Percentiles rank a stretch among this genome's conserved stretches.
Evolutionary conservation across 768 basidiomycete species (phyloP).

Genomic region (Symmetrospora coprosmae): DNA sequence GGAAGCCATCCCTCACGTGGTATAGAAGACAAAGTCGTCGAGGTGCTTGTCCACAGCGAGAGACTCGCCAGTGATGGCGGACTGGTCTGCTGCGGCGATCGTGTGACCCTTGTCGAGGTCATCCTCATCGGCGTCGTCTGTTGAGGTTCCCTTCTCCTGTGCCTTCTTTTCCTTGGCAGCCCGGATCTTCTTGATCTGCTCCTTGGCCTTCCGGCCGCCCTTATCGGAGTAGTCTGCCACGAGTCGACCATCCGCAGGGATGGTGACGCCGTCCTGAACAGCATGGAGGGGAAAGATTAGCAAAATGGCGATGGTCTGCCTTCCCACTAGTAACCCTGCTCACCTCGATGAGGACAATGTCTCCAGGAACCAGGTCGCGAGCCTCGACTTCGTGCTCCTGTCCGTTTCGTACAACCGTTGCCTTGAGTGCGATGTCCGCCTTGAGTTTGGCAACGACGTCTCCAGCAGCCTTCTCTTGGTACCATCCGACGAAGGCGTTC

Average conservation of each 20-base stretch:
- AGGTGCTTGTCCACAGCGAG: conserved; percentile 44
- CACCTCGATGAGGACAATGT: conserved; percentile 35
- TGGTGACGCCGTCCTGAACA: conserved; percentile 42
- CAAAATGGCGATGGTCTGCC: background rate
- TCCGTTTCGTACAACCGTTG: conserved; percentile 40
- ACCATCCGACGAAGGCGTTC: conserved; percentile 44
- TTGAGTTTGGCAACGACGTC: conserved; percentile 45
- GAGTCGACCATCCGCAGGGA: conserved; percentile 43
- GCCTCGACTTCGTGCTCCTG: conserved; percentile 42
- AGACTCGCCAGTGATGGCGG: conserved; percentile 36
- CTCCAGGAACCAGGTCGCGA: conserved; percentile 42
- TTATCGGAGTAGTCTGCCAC: conserved; percentile 41
- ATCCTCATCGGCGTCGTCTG: conserved; percentile 32
- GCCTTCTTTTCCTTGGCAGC: conserved; percentile 16
- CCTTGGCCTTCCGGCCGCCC: conserved; percentile 33
- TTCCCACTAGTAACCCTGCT: too few species aligned
- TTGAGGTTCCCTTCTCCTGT: background rate
- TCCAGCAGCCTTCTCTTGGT: conserved; percentile 45
- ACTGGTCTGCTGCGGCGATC: conserved; percentile 41
- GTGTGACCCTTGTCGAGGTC: conserved; percentile 40
- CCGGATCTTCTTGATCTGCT: conserved; percentile 34
- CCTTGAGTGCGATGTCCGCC: conserved; percentile 43
- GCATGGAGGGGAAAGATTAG: background rate
- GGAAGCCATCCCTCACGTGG: conserved; percentile 23
- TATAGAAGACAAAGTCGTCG: conserved; percentile 42